phyloP scores from a whole-genome alignment of 163 green algal genomes.

The Volvox carteri region DNA sequence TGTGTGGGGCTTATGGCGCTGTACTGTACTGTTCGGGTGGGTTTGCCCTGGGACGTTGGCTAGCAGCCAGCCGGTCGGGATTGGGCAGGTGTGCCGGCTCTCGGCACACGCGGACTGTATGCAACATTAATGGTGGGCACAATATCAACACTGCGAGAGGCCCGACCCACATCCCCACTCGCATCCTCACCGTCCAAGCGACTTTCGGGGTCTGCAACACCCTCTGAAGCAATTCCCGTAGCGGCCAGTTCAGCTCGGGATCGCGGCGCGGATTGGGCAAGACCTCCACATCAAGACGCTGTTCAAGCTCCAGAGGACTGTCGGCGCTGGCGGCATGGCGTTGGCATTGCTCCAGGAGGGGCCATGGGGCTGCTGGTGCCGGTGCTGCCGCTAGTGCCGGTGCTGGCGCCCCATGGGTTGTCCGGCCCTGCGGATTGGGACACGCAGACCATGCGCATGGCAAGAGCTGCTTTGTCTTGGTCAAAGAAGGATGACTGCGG shows the following conservation, averaged over 20 bases:
- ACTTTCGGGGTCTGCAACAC: background rate
- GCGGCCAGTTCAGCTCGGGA: background rate
- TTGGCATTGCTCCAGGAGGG: background rate
- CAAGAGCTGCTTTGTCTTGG: background rate
- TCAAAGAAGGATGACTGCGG: background rate
- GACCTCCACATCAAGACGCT: background rate
- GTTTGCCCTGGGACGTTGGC: too few species aligned
- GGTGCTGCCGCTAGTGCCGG: background rate
- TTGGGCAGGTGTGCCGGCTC: too few species aligned
- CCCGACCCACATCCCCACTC: background rate
- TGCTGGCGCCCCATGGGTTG: background rate
- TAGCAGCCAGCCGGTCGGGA: too few species aligned
- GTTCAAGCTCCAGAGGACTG: background rate
- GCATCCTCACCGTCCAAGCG: slow-evolving; percentile 1
- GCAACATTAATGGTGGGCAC: too few species aligned
- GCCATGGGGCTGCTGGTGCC: background rate
- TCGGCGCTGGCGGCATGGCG: background rate
- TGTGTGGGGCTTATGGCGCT: too few species aligned
- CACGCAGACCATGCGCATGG: background rate
- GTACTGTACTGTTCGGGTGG: too few species aligned
- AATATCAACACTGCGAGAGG: too few species aligned
- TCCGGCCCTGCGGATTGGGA: background rate
- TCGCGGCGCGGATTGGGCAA: background rate
- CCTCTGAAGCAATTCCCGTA: background rate
- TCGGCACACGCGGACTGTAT: too few species aligned